Percentiles rank a stretch among this genome's conserved stretches.
Conservation (phyloP, 2,329 filamentous ascomycete species). For the Xylaria digitata region DNA sequence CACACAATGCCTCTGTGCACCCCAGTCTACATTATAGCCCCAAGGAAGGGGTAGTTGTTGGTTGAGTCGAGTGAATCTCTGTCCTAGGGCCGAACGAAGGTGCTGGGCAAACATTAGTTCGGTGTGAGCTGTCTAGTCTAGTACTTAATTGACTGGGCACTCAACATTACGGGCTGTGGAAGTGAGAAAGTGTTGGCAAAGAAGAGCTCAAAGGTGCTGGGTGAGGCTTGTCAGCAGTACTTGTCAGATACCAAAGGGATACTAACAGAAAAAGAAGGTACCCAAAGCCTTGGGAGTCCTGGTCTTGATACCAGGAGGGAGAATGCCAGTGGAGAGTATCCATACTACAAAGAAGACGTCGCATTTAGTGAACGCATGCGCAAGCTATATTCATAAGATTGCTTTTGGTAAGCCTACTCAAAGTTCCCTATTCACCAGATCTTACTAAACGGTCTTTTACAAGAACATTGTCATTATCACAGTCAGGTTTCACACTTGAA, state of each 20-base stretch:
- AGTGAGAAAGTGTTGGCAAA: slow-evolving; percentile 7
- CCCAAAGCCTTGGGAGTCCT: slow-evolving; percentile 10
- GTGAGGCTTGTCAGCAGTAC: background rate
- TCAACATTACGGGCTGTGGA: slow-evolving; percentile 6
- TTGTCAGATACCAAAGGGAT: slow-evolving; percentile 14
- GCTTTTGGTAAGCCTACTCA: slow-evolving; percentile 16
- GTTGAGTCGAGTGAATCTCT: slow-evolving; percentile 52
- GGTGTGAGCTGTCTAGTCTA: slow-evolving; percentile 29
- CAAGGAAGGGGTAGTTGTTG: slow-evolving; percentile 61
- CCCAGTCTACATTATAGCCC: slow-evolving; percentile 55
- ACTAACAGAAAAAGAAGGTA: background rate
- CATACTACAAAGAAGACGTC: slow-evolving; percentile 22
- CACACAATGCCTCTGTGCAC: slow-evolving; percentile 42
- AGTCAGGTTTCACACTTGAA: background rate
- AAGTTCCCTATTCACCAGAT: too few relatives aligned
- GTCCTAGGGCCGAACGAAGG: slow-evolving; percentile 43
- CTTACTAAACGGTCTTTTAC: slow-evolving; percentile 1
- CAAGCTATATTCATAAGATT: slow-evolving; percentile 14
- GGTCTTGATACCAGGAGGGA: slow-evolving; percentile 13
- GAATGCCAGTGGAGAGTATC: slow-evolving; percentile 25
- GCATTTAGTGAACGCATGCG: slow-evolving; percentile 16
- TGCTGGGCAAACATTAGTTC: slow-evolving; percentile 36
- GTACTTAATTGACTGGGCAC: slow-evolving; percentile 30
- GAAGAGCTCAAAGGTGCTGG: background rate
- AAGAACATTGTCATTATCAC: slow-evolving; percentile 9